phyloP scores from a whole-genome alignment of 495 filamentous ascomycete genomes.

The Aspergillus sparsus region DNA sequence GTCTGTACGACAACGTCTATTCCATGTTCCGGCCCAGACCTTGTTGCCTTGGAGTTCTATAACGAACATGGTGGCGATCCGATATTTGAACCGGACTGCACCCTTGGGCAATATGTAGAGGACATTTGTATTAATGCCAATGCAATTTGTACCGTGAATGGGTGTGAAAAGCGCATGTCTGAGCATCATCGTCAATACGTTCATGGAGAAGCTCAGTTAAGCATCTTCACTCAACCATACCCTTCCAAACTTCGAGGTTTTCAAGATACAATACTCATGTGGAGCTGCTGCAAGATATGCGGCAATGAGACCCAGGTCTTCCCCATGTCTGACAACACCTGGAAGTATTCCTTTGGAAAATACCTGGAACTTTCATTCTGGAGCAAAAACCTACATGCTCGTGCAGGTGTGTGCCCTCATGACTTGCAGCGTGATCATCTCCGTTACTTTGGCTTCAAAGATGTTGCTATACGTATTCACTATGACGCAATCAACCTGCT shows the following conservation, averaged over 20 bases:
- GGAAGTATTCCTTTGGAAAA: slow-evolving; percentile 99
- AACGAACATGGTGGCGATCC: slow-evolving; percentile 72
- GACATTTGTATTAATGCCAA: slow-evolving; percentile 78
- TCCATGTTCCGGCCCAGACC: slow-evolving; percentile 85
- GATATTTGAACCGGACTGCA: slow-evolving; percentile 80
- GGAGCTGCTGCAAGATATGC: slow-evolving; percentile 93
- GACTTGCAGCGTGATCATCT: slow-evolving; percentile 91
- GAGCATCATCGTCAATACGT: slow-evolving; percentile 98
- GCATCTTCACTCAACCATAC: slow-evolving; percentile 79
- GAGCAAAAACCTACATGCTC: slow-evolving; percentile 78
- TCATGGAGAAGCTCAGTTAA: slow-evolving; percentile 91
- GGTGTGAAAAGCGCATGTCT: slow-evolving; percentile 84
- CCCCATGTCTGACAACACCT: slow-evolving; percentile 92
- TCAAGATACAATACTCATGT: slow-evolving; percentile 88
- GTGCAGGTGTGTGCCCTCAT: slow-evolving; percentile 84
- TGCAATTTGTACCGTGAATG: slow-evolving; percentile 73
- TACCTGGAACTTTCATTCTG: slow-evolving; percentile 96
- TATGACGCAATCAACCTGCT: slow-evolving; percentile 89
- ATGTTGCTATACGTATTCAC: slow-evolving; percentile 82
- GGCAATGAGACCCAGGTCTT: slow-evolving; percentile 84
- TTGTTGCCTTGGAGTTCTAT: slow-evolving; percentile 87
- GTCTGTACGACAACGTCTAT: slow-evolving; percentile 89
- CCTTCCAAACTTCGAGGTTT: slow-evolving; percentile 68
- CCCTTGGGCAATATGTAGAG: slow-evolving; percentile 94
- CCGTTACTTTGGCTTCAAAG: slow-evolving; percentile 86